Evolutionary conservation across 2,329 filamentous ascomycete genomes (phyloP).

Genomic region (Xylariomycetidae sp.): DNA sequence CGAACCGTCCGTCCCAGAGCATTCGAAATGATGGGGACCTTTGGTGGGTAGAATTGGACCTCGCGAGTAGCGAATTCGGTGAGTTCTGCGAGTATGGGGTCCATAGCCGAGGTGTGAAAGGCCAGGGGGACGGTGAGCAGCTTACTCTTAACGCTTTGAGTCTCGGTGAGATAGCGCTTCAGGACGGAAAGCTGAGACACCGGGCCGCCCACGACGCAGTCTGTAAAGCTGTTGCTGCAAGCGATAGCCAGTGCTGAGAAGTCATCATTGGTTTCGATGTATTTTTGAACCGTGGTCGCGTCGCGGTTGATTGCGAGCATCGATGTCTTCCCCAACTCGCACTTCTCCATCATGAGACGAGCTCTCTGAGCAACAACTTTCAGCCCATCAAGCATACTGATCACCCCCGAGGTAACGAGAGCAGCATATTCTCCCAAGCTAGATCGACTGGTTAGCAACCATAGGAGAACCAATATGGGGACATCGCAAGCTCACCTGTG

Average conservation of each 20-base stretch:
- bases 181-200: conserved; percentile 4
- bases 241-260: conserved; percentile 5
- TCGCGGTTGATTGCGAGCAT: conserved; percentile 9
- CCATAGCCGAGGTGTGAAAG: conserved; percentile 11
- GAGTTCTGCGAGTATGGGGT: conserved; percentile 8
- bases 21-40: conserved; percentile 11
- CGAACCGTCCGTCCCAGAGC: conserved; percentile 4
- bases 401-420: conserved; percentile 5
- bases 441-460: neutral
- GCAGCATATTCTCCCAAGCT: conserved; percentile 11
- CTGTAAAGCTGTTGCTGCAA: conserved; percentile 9
- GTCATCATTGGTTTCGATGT: conserved; percentile 1
- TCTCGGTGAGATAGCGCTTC: conserved; percentile 2
- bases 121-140: conserved; percentile 8
- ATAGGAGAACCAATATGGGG: neutral
- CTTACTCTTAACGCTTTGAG: conserved; percentile 5
- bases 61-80: conserved; percentile 2
- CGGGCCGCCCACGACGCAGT: conserved; percentile 13
- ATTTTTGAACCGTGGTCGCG: neutral
- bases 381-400: conserved; percentile 4
- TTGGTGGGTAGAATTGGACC: conserved; percentile 6
- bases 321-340: conserved; percentile 3
- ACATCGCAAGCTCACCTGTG: conserved; percentile 10
- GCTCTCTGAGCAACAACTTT: conserved; percentile 8
- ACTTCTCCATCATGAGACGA: conserved; percentile 8